These are phyloP conservation scores for Solanum chiquidenum DNA, from an alignment of 257 asterid genomes.

Conservation along the genomic window DNA sequence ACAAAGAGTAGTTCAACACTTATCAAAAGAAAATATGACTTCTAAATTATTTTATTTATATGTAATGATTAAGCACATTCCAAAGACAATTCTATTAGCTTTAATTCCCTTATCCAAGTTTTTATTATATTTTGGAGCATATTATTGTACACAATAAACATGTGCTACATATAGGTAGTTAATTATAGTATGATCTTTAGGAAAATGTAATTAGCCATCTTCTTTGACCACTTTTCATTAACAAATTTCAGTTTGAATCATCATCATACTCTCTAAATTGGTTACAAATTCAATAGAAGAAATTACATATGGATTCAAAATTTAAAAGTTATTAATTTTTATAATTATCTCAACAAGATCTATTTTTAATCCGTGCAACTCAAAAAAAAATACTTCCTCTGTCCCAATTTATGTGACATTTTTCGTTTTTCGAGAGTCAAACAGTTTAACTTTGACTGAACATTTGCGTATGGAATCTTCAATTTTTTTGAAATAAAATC, in stretches of 20 bases:
- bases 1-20: background rate
- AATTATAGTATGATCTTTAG: background rate
- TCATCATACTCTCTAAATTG: background rate
- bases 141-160: background rate
- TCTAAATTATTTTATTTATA: background rate
- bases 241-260: background rate
- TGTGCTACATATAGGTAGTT: background rate
- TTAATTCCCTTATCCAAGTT: background rate
- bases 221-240: background rate
- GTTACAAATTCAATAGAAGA: background rate
- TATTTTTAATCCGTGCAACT: background rate
- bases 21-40: background rate
- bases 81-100: background rate
- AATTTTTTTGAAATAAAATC: too few relatives aligned
- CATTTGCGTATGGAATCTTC: too few relatives aligned
- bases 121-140: background rate
- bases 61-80: background rate
- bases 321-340: background rate
- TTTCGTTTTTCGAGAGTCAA: too few relatives aligned
- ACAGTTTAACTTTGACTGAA: too few relatives aligned
- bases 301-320: background rate
- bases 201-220: background rate
- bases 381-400: too few relatives aligned
- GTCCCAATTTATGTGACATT: too few relatives aligned
- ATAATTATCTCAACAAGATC: accelerated